These are phyloP conservation scores for Aureobasidium sp. DNA, from an alignment of 2,329 filamentous ascomycete genomes.

Conservation along the genomic window DNA sequence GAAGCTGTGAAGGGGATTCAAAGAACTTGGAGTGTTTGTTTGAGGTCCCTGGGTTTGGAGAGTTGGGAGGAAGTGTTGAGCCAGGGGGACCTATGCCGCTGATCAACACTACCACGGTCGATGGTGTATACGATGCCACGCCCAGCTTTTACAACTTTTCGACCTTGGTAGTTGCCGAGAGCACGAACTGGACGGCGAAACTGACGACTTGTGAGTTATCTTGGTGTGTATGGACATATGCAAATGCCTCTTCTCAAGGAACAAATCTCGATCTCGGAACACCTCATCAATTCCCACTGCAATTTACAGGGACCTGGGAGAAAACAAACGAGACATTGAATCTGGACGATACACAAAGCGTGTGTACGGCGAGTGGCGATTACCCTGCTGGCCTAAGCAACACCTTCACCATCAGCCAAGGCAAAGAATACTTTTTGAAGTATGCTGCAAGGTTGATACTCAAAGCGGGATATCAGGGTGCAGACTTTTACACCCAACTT, in stretches of 20 bases:
- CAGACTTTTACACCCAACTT: slow-evolving; percentile 7
- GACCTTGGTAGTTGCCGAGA: not conserved
- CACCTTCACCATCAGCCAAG: slow-evolving; percentile 9
- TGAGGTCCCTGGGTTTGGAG: not conserved
- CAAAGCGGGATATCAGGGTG: slow-evolving; percentile 10
- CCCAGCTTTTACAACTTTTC: slow-evolving; percentile 12
- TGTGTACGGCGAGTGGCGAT: not conserved
- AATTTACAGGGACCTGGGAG: not conserved
- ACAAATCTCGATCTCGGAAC: not conserved
- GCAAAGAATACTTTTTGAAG: slow-evolving; percentile 11
- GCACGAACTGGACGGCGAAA: slow-evolving; percentile 2
- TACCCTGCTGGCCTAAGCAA: not conserved
- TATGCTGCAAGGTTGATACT: slow-evolving; percentile 1
- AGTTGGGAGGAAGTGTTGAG: not conserved
- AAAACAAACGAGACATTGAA: not conserved
- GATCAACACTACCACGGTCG: not conserved
- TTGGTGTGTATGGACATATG: slow-evolving; percentile 3
- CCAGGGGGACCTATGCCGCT: slow-evolving; percentile 7
- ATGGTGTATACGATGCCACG: slow-evolving; percentile 1
- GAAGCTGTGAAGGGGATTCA: not conserved
- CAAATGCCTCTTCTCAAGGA: not conserved
- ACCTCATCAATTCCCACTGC: not conserved
- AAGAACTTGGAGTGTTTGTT: not conserved
- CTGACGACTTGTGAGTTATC: not conserved
- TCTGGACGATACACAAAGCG: not conserved